Evolutionary conservation across 225 moss, liverwort and hornwort genomes (phyloP).

Genomic region (Climacium dendroides): DNA sequence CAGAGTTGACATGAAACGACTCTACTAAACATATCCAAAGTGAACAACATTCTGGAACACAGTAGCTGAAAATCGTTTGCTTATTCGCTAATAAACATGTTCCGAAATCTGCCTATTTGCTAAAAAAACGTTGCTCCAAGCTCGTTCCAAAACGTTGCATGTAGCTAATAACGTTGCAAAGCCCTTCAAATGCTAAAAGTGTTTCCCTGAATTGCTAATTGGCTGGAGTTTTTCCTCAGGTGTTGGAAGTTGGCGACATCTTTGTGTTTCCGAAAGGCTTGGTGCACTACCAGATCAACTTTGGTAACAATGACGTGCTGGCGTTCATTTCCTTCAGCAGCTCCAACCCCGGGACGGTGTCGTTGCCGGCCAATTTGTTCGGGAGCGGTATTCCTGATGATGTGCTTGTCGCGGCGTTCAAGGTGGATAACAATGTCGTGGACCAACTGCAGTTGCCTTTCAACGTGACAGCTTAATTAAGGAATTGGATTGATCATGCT

Average conservation of each 20-base stretch:
- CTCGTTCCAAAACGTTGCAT: background rate
- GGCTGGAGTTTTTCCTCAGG: background rate
- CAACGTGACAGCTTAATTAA: background rate
- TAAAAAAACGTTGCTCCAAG: too few species aligned
- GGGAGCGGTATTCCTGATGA: background rate
- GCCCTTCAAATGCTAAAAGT: background rate
- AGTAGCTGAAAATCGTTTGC: background rate
- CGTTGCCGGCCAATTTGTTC: background rate
- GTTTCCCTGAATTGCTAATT: background rate
- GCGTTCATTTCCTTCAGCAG: constrained; percentile 9
- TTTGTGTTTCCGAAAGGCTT: constrained; percentile 4
- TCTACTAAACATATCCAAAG: background rate
- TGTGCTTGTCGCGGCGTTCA: background rate
- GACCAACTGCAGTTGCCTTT: background rate
- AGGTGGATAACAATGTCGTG: background rate
- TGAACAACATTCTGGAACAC: background rate
- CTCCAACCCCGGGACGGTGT: constrained; percentile 20
- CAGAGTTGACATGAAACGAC: background rate
- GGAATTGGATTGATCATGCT: too few species aligned
- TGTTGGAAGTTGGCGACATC: background rate
- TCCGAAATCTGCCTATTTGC: background rate
- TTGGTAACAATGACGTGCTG: background rate
- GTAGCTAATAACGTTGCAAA: too few species aligned
- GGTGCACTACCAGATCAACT: constrained; percentile 16
- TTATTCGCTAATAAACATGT: background rate